phyloP scores from a whole-genome alignment of 441 rosid genomes.

The Gossypium laxum region DNA sequence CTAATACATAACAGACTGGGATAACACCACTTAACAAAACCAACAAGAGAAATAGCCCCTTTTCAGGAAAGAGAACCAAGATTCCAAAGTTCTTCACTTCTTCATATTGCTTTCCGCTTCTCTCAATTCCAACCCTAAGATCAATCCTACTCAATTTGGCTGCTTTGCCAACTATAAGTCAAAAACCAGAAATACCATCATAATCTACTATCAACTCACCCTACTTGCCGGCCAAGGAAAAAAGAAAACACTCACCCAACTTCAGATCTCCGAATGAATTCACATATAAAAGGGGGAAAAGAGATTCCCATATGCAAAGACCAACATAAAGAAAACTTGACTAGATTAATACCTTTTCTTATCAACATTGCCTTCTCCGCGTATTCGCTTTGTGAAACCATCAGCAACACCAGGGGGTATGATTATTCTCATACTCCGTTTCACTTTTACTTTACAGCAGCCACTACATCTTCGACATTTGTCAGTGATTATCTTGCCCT shows the following conservation, averaged over 20 bases:
- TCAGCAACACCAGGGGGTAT: conserved; percentile 78
- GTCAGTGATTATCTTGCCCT: conserved; percentile 74
- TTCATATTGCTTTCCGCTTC: not conserved
- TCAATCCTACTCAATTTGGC: not conserved
- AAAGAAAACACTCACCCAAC: not conserved
- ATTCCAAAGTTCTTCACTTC: not conserved
- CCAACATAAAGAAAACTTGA: not conserved
- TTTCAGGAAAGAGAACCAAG: not conserved
- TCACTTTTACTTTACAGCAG: conserved; percentile 49
- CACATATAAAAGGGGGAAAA: not conserved
- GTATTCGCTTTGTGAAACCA: conserved; percentile 61
- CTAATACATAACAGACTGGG: not conserved
- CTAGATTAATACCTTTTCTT: conserved; percentile 40
- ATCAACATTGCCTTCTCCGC: conserved; percentile 64
- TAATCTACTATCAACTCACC: not conserved
- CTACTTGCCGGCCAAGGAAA: not conserved
- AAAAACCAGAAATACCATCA: not conserved
- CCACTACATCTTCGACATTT: conserved; percentile 57
- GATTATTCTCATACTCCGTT: conserved; percentile 40
- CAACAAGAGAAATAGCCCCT: not conserved
- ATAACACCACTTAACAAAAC: too few species aligned
- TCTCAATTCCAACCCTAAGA: not conserved
- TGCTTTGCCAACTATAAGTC: not conserved
- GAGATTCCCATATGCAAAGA: not conserved
- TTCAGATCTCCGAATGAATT: not conserved